A percentile compares a stretch with the other conserved stretches of the same genome.
phyloP scores from a whole-genome alignment of 805 yeast genomes.

The Suhomyces tanzawaensis region DNA sequence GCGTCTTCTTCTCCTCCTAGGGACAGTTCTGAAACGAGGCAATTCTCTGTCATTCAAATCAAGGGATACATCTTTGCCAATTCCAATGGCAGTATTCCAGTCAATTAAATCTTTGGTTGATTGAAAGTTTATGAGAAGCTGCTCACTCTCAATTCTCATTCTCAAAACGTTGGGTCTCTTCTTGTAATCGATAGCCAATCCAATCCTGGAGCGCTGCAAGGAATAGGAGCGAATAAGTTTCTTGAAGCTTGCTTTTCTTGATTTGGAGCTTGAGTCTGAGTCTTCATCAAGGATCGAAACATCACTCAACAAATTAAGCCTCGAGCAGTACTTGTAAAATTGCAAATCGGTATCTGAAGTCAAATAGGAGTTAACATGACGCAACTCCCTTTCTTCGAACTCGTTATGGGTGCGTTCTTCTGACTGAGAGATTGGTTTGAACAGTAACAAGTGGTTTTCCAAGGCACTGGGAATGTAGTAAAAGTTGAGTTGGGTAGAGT shows the following conservation, averaged over 20 bases:
- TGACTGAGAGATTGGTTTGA: conserved; percentile 12
- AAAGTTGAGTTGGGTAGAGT: conserved; percentile 82
- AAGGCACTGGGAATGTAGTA: conserved; percentile 43
- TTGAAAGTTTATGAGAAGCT: conserved; percentile 65
- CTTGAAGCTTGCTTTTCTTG: conserved; percentile 1
- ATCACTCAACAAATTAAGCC: conserved; percentile 13
- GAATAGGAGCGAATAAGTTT: conserved; percentile 62
- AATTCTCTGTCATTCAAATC: conserved; percentile 69
- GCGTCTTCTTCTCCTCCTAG: conserved; percentile 62
- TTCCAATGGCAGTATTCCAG: conserved; percentile 72
- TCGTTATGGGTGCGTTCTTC: conserved; percentile 9
- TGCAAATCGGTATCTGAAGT: conserved; percentile 28
- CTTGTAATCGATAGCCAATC: conserved; percentile 81
- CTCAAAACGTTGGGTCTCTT: conserved; percentile 69
- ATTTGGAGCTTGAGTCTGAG: neutral
- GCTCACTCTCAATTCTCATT: conserved; percentile 79
- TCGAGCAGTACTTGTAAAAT: conserved; percentile 24
- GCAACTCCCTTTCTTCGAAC: conserved; percentile 11
- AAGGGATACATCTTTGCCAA: conserved; percentile 76
- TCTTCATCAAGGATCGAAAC: conserved; percentile 2
- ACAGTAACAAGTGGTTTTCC: conserved; percentile 26
- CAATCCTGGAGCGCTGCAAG: conserved; percentile 79
- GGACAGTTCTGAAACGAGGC: conserved; percentile 79
- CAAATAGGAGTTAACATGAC: conserved; percentile 15
- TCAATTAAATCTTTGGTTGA: conserved; percentile 64